Conservation (phyloP, 768 basidiomycete genomes). For the Kwoniella sp. region DNA sequence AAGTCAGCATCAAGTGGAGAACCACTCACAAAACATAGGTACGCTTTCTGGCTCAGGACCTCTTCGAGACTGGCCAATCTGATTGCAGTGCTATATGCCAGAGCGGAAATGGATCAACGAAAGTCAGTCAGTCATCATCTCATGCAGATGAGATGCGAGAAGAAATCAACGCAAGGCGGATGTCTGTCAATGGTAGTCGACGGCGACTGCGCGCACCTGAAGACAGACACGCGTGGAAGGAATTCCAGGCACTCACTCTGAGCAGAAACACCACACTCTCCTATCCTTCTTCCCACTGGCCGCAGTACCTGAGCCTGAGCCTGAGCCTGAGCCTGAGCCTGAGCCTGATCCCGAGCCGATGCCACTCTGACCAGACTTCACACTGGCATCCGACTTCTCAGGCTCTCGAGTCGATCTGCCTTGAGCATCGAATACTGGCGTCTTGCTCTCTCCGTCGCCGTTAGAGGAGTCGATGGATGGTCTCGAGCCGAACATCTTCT, state of each 20-base stretch:
- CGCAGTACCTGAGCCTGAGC: background rate
- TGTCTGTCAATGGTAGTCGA: too few species aligned
- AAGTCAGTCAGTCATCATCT: background rate
- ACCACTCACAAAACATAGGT: conserved; percentile 70
- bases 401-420: conserved; percentile 8
- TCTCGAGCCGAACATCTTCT: conserved; percentile 38
- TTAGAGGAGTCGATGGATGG: background rate
- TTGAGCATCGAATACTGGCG: conserved; percentile 11
- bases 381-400: conserved; percentile 6
- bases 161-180: background rate
- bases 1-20: background rate
- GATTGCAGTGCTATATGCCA: conserved; percentile 65
- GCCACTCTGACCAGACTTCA: conserved; percentile 9
- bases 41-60: conserved; percentile 86
- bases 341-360: background rate
- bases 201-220: background rate
- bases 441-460: conserved; percentile 1
- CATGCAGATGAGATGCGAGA: too few species aligned
- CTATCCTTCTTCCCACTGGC: conserved; percentile 36
- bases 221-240: background rate
- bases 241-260: conserved; percentile 62
- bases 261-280: conserved; percentile 87
- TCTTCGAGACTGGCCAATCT: conserved; percentile 78
- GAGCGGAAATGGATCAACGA: background rate
- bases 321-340: background rate